A percentile compares a stretch with the other conserved stretches of the same genome.
Conservation (phyloP, 805 yeast genomes). For the Cyberlindnera amylophila region DNA sequence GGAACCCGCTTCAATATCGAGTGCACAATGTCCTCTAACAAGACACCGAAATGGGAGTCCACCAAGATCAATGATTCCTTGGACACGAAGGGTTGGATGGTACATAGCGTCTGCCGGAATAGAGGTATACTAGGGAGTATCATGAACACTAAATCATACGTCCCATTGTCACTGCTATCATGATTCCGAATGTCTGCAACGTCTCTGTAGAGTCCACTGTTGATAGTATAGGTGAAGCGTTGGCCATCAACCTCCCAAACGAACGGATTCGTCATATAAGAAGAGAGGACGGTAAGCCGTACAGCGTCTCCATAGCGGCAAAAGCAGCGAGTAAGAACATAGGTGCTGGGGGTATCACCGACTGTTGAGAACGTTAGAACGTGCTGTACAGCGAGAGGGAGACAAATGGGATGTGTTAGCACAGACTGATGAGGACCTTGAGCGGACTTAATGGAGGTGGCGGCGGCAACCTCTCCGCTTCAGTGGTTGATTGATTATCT, state of each 20-base stretch:
- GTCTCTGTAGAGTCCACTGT: neutral
- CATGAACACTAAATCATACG: neutral
- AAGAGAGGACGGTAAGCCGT: neutral
- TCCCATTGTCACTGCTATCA: neutral
- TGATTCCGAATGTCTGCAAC: neutral
- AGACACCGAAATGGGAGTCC: constrained; percentile 16
- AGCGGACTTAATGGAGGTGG: neutral
- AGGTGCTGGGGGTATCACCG: constrained; percentile 18
- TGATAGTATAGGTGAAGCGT: neutral
- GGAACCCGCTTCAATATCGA: neutral
- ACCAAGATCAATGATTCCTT: constrained; percentile 11
- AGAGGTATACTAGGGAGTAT: neutral
- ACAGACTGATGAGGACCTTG: constrained; percentile 10
- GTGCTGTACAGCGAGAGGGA: neutral
- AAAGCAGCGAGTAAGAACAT: constrained; percentile 7
- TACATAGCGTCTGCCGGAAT: neutral
- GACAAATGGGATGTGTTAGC: neutral
- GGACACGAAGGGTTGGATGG: neutral
- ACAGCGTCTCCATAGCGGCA: neutral
- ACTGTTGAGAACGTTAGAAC: constrained; percentile 12
- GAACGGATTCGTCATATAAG: neutral
- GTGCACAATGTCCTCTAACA: constrained; percentile 9
- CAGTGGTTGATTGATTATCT: too few relatives aligned
- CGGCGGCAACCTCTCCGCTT: too few relatives aligned
- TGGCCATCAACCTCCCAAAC: neutral